Evolutionary conservation across 805 yeast genomes (phyloP).

Genomic region (Lipomyces lipofer): DNA sequence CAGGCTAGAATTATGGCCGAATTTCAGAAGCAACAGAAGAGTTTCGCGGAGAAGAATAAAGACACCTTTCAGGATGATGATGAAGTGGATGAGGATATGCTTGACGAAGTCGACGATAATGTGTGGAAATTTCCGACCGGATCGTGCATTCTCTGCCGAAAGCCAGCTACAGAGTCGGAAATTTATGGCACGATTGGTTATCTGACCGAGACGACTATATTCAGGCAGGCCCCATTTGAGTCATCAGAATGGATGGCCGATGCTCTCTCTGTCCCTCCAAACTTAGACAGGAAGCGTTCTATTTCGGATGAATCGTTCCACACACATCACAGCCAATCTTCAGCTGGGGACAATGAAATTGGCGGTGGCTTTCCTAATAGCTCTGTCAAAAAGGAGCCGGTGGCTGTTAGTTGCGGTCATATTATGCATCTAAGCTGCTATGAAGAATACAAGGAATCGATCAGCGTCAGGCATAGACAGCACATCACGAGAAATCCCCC

Average conservation of each 20-base stretch:
- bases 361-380: constrained; percentile 70
- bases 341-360: constrained; percentile 46
- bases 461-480: constrained; percentile 52
- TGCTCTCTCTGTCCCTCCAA: constrained; percentile 42
- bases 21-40: constrained; percentile 74
- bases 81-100: constrained; percentile 30
- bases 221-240: constrained; percentile 63
- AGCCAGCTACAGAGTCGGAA: constrained; percentile 63
- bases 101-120: constrained; percentile 15
- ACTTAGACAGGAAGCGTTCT: constrained; percentile 36
- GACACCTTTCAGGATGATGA: constrained; percentile 45
- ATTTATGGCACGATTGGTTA: constrained; percentile 75
- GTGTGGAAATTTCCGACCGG: constrained; percentile 71
- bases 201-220: constrained; percentile 58
- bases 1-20: constrained; percentile 72
- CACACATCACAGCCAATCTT: background rate
- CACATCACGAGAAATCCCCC: constrained; percentile 84
- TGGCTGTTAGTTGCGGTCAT: constrained; percentile 84
- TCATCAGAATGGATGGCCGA: constrained; percentile 65
- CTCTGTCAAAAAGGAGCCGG: constrained; percentile 33
- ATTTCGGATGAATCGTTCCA: background rate
- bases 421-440: constrained; percentile 87
- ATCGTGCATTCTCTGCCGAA: constrained; percentile 79
- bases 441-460: constrained; percentile 59
- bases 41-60: constrained; percentile 61